phyloP scores from a whole-genome alignment of 108 stramenopile genomes.

The Cyclotella cryptica region DNA sequence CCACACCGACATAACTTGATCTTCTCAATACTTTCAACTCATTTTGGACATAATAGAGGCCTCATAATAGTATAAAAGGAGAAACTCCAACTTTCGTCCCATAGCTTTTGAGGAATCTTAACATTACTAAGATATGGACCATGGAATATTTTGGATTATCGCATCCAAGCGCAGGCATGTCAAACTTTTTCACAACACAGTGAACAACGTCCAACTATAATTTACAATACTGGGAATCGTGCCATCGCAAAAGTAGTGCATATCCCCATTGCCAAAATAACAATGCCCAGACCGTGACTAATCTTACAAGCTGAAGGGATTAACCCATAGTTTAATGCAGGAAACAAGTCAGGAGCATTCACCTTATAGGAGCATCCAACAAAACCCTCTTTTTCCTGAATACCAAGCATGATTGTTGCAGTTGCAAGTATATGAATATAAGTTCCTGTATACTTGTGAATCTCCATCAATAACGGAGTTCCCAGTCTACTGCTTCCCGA shows the following conservation, averaged over 20 bases:
- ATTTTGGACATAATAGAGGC: too few species aligned
- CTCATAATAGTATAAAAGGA: too few species aligned
- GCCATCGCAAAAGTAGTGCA: constrained; percentile 52
- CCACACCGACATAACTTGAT: too few species aligned
- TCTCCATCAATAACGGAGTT: constrained; percentile 50
- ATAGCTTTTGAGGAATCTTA: too few species aligned
- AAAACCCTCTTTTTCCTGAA: constrained; percentile 84
- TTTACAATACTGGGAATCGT: constrained; percentile 31
- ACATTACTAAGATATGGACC: too few species aligned
- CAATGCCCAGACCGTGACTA: constrained; percentile 60
- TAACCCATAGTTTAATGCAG: constrained; percentile 47
- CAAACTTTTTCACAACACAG: too few species aligned
- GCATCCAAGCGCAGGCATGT: too few species aligned
- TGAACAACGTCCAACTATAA: neutral
- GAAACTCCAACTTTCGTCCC: too few species aligned
- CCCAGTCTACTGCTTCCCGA: constrained; percentile 28
- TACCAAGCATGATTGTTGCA: constrained; percentile 70
- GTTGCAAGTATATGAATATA: constrained; percentile 56
- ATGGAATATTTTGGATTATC: too few species aligned
- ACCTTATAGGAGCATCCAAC: constrained; percentile 69
- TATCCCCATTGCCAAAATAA: constrained; percentile 52
- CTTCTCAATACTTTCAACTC: too few species aligned
- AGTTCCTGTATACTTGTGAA: constrained; percentile 65
- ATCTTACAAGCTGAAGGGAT: constrained; percentile 68
- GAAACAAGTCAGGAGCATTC: constrained; percentile 52